phyloP scores from a whole-genome alignment of 371 early-diverging fungal genomes.

The Syncephalis plumigaleata region DNA sequence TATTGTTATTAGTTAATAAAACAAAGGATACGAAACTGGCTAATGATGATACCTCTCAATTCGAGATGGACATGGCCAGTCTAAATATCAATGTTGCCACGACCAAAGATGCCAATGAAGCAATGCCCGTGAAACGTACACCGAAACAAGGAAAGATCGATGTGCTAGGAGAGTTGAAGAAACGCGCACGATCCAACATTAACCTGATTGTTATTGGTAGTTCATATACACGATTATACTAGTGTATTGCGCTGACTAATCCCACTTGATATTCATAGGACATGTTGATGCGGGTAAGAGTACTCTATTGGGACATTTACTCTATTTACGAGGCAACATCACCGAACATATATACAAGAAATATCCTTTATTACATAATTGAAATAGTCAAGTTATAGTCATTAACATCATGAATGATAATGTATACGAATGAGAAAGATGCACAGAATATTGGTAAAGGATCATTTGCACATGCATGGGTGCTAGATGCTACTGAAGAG shows the following conservation, averaged over 20 bases:
- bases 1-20: too few relatives aligned
- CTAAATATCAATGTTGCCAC: neutral
- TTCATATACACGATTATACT: neutral
- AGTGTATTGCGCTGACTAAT: neutral
- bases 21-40: too few relatives aligned
- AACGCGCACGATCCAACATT: conserved; percentile 10
- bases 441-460: conserved; percentile 96
- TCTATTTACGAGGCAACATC: conserved; percentile 97
- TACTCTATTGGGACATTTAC: conserved; percentile 91
- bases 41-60: neutral
- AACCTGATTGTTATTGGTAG: conserved; percentile 76
- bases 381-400: neutral
- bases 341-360: conserved; percentile 98
- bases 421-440: conserved; percentile 81
- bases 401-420: neutral
- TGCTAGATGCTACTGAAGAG: conserved; percentile 91
- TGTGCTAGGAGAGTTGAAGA: neutral
- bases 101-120: too few relatives aligned
- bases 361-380: too few relatives aligned
- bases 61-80: conserved; percentile 1
- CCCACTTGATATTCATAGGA: conserved; percentile 34
- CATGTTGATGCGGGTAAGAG: conserved; percentile 99
- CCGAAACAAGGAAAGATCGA: neutral
- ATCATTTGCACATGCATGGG: conserved; percentile 96
- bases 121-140: neutral